phyloP scores from a whole-genome alignment of 768 basidiomycete genomes.

The Boletus pseudopeckii region DNA sequence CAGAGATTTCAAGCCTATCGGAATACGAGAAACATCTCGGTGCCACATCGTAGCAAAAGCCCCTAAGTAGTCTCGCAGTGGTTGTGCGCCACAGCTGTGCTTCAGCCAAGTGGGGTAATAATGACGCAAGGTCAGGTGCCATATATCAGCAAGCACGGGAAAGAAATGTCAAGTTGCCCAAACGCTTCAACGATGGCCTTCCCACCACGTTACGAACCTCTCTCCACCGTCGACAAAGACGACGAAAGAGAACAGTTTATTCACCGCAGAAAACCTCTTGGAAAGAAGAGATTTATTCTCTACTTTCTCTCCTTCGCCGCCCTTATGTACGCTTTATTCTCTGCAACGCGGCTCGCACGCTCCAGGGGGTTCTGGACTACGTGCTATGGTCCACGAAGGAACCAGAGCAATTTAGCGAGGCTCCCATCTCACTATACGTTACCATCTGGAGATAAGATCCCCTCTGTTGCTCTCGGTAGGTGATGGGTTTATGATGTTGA shows the following conservation, averaged over 20 bases:
- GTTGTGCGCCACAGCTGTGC: no score
- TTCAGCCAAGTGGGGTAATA: no score
- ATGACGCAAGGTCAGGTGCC: not conserved
- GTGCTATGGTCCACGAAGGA: conserved; percentile 21
- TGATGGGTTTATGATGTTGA: not conserved
- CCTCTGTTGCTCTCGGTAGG: conserved; percentile 61
- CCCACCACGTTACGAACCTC: conserved; percentile 25
- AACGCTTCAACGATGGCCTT: conserved; percentile 15
- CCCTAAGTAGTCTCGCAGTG: no score
- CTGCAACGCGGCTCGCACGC: conserved; percentile 18
- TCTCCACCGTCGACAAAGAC: conserved; percentile 19
- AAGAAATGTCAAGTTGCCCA: not conserved
- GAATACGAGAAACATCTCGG: no score
- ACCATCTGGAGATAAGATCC: conserved; percentile 67
- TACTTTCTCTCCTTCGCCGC: conserved; percentile 15
- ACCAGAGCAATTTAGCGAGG: conserved; percentile 18
- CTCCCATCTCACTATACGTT: conserved; percentile 52
- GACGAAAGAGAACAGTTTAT: conserved; percentile 1
- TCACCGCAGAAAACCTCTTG: not conserved
- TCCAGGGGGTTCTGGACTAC: conserved; percentile 19
- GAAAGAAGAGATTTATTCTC: conserved; percentile 26
- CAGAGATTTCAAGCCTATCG: no score
- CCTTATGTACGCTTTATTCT: conserved; percentile 23
- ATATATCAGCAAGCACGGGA: not conserved
- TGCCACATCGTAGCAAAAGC: no score